Base-by-base conservation (phyloP, 2,329 filamentous ascomycete species). In the Tolypocladium ophioglossoides region DNA sequence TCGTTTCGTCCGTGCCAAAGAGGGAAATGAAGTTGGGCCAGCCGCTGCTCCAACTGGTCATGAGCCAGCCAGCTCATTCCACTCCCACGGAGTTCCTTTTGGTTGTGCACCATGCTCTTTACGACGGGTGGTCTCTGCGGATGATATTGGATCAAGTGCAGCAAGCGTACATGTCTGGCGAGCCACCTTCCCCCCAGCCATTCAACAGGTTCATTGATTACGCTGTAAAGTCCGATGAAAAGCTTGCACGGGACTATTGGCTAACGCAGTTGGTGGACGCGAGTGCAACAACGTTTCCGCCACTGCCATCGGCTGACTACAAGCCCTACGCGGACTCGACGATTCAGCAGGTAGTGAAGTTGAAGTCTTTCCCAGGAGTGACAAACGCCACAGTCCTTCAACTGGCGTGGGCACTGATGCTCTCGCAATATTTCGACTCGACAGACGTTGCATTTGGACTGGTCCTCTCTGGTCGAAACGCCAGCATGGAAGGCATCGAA, bases 101-200 rank as follows among this genome's bases (percentile, higher is more conserved):
- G 58, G 75, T 74, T 0, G 72, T 78, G 60, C 77, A 80, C 55
- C 77, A 80, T 57, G 73, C 72, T 14, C 62, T 79, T 0, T 80
- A 80, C 54, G 78, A 80, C 52, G 77, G 77, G 18, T 79, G 77
- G 76, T 75, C 71, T 1, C 72, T 77, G 69, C 70, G 71, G 6
- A 61, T 77, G 4, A 62, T 77, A 3, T 66, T 77, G 35, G 70
- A 73, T 24, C 69, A 71, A 50, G 66, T 76, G 48, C 72, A 74
- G 55, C 63, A 62, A 16, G 70, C 69, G 3, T 74, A 71, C 47
- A 64, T 32, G 9, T 47, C 67, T 0, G 68, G 67, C n/a, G 63
- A 68, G 20, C 50, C 55, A 3, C 16, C 24, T 4, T 3, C 6
- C 14, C 9, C 18, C 14, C 51, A 51, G 22, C 51, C 47, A 2